Conservation (phyloP, 441 rosid genomes). For the Pelargonium australe region DNA sequence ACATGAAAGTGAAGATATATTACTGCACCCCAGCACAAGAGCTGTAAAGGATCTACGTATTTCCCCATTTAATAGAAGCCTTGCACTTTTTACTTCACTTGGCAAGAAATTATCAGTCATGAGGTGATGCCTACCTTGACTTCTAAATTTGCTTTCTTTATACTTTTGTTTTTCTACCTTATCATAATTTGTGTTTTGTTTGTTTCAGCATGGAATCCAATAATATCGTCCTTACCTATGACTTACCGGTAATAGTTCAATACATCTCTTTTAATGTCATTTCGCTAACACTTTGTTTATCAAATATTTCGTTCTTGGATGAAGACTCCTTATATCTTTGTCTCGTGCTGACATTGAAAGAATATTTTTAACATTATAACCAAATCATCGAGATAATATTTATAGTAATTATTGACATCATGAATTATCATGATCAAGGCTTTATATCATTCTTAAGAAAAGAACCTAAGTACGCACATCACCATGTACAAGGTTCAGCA, state of each 20-base stretch:
- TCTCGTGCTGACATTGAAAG: background rate
- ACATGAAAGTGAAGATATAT: constrained; percentile 60
- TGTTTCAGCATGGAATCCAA: constrained; percentile 62
- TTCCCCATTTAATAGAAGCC: constrained; percentile 51
- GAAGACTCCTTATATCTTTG: background rate
- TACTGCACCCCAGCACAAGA: constrained; percentile 50
- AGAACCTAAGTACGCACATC: too few relatives aligned
- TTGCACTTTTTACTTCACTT: constrained; percentile 62
- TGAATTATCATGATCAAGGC: too few relatives aligned
- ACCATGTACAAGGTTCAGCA: too few relatives aligned
- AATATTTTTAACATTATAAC: too few relatives aligned
- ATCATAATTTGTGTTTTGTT: constrained; percentile 20
- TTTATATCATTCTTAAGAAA: too few relatives aligned
- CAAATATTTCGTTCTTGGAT: constrained; percentile 12
- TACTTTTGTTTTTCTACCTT: constrained; percentile 1
- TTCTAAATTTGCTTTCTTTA: constrained; percentile 9
- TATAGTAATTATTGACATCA: too few relatives aligned
- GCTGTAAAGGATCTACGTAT: constrained; percentile 66
- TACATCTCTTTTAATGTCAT: constrained; percentile 4
- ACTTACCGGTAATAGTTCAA: constrained; percentile 53
- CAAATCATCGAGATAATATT: too few relatives aligned
- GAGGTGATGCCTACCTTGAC: constrained; percentile 35
- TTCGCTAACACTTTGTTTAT: background rate
- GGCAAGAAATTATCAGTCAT: constrained; percentile 71
- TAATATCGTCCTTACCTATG: constrained; percentile 52